Conservation (phyloP, 2,329 filamentous ascomycete genomes). For the Paraconiothyrium sp. region DNA sequence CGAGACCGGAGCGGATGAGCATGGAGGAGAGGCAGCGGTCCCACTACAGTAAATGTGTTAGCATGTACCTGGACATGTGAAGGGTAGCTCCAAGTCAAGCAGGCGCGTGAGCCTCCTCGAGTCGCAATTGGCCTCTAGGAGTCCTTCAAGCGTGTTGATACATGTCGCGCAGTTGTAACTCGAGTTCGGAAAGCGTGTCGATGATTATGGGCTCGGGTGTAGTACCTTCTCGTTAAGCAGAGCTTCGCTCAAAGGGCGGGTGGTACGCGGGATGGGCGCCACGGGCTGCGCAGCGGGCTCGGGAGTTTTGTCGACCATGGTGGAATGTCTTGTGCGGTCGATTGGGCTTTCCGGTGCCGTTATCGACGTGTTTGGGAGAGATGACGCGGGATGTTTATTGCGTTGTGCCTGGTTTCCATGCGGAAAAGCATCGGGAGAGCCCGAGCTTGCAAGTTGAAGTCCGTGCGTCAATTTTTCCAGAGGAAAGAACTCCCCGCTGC, state of each 20-base stretch:
- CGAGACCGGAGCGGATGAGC: constrained; percentile 94
- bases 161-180: not conserved
- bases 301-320: constrained; percentile 68
- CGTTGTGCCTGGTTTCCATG: constrained; percentile 22
- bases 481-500: constrained; percentile 18
- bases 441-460: constrained; percentile 11
- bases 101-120: not conserved
- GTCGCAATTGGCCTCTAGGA: not conserved
- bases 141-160: not conserved
- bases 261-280: constrained; percentile 72
- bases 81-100: not conserved
- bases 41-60: constrained; percentile 72
- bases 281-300: constrained; percentile 54
- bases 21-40: constrained; percentile 97
- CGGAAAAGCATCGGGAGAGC: constrained; percentile 25
- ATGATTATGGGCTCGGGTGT: constrained; percentile 6
- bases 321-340: constrained; percentile 33
- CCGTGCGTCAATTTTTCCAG: constrained; percentile 30
- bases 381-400: constrained; percentile 18
- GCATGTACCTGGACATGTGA: constrained; percentile 2
- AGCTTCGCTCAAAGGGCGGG: constrained; percentile 91
- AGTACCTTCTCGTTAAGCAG: constrained; percentile 98
- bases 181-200: not conserved
- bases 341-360: constrained; percentile 37
- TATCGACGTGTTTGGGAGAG: constrained; percentile 28